These are phyloP conservation scores for Cucurbita argyrosperma DNA, from an alignment of 306 rosid genomes.

Conservation along the genomic window DNA sequence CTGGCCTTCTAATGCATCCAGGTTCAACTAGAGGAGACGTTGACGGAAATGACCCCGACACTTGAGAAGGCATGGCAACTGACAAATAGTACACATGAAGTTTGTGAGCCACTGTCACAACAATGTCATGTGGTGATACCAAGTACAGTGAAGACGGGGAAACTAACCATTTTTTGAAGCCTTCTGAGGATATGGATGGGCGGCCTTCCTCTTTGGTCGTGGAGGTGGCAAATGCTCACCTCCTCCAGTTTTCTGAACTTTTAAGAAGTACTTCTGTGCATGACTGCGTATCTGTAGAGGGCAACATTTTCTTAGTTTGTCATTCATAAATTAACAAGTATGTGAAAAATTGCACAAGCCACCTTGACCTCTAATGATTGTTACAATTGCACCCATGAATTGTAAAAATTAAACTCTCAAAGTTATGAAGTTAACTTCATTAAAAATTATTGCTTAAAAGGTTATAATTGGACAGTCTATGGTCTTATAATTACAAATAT, in stretches of 20 bases:
- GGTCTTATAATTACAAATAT: not conserved
- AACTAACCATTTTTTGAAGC: slow-evolving; percentile 66
- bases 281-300: slow-evolving; percentile 76
- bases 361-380: not conserved
- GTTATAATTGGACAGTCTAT: not conserved
- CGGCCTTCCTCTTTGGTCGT: slow-evolving; percentile 88
- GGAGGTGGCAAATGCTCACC: slow-evolving; percentile 95
- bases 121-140: not conserved
- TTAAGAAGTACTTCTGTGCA: slow-evolving; percentile 87
- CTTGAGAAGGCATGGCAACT: slow-evolving; percentile 38
- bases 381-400: not conserved
- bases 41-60: slow-evolving; percentile 51
- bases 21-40: slow-evolving; percentile 59
- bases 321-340: not conserved
- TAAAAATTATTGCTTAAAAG: not conserved
- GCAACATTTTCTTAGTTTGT: not conserved
- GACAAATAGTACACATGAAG: slow-evolving; percentile 14
- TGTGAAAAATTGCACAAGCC: not conserved
- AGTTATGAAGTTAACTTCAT: not conserved
- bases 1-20: slow-evolving; percentile 35
- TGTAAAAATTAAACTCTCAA: not conserved
- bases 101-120: slow-evolving; percentile 11
- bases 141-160: not conserved
- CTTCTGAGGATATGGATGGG: slow-evolving; percentile 97
- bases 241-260: slow-evolving; percentile 89